Base-by-base conservation (phyloP, 1,139 yeast genomes). In the Hyphopichia buzzinii region DNA sequence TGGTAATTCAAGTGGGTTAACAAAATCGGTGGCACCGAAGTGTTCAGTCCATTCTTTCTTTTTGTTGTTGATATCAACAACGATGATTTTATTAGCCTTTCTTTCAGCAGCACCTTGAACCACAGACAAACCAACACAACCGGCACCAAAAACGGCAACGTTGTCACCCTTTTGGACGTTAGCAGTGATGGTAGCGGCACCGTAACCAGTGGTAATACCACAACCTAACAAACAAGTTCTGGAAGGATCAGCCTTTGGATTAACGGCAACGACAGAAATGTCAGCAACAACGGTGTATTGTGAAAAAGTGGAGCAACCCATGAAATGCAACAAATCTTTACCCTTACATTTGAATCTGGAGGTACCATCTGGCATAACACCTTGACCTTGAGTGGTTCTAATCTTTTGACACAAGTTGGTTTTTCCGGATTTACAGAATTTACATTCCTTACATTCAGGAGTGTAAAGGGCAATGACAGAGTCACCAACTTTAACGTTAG, bases 271-370 rank as follows among this genome's bases (percentile, higher is more conserved):
- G 25, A 90, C 89, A n/a, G 97, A 88, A 44, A 92, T 92, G 59
- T 92, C 98, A 32, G 97, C 96, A 31, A 92, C 95, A 41, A 92
- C 98, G 12, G 98, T 92, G 66, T 92, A 92, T 70, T 92, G 95
- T 29, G 96, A 82, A 64, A 92, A 92, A 25, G 97, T 87, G 29
- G 97, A 90, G 64, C 95, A 85, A 36, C 98, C 98, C 98, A 92
- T 92, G 62, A 87, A 92, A 63, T 92, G 97, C 49, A 82, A 74
- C 42, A 92, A 64, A 34, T 81, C 78, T 68, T 90, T 76, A 49
- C 97, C 97, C 57, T 85, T 82, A 54, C 82, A 76, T 49, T 77
- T 79, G 73, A 92, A 89, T 63, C 98, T 81, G 31, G 84, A 64
- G 32, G 97, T 88, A 14, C 97, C 97, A 62, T 92, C 97, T 45